These are phyloP conservation scores for Nannochloris sp. DNA, from an alignment of 139 green algal genomes.

Conservation along the genomic window DNA sequence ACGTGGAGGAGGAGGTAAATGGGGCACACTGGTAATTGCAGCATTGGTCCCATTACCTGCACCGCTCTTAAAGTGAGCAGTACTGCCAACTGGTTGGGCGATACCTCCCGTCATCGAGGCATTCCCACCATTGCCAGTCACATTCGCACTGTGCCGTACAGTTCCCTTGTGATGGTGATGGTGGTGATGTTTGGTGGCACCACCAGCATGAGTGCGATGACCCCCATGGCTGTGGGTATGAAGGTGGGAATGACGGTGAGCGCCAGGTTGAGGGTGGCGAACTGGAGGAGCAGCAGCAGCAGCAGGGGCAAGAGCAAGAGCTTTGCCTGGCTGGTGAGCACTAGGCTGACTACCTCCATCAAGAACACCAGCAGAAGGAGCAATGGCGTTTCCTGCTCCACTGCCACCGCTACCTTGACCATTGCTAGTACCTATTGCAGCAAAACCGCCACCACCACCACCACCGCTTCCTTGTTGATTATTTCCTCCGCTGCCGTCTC, in stretches of 20 bases:
- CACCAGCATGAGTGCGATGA: no score
- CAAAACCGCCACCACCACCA: no score
- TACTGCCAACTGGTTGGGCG: no score
- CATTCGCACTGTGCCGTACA: no score
- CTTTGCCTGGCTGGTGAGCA: no score
- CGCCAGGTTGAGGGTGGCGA: no score
- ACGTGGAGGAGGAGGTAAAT: background rate
- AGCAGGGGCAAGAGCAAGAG: no score
- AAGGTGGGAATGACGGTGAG: background rate
- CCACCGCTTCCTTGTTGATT: background rate
- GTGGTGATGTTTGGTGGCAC: background rate
- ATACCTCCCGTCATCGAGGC: no score
- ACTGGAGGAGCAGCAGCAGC: no score
- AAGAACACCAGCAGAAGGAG: no score
- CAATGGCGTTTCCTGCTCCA: background rate
- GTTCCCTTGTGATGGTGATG: background rate
- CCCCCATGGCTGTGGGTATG: background rate
- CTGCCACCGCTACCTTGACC: background rate
- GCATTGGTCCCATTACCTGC: slow-evolving; percentile 23
- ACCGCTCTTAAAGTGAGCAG: background rate
- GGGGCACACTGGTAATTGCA: background rate
- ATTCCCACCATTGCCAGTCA: no score
- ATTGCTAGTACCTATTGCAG: background rate
- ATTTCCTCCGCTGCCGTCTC: background rate
- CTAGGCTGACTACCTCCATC: no score